These are phyloP conservation scores for Myxozyma monticola DNA, from an alignment of 805 yeast species.

Conservation along the genomic window DNA sequence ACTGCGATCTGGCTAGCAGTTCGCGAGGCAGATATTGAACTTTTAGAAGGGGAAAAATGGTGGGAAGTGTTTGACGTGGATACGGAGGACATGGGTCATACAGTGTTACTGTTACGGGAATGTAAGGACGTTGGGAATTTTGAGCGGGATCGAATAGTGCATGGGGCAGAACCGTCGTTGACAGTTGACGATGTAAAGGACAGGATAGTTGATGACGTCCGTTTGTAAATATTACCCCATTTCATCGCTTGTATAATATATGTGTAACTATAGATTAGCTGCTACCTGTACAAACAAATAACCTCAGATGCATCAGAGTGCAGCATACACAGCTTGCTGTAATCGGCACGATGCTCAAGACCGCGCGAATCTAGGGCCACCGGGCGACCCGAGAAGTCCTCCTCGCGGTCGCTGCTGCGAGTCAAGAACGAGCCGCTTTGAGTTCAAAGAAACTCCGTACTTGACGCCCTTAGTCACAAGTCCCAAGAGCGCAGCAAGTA, in stretches of 20 bases:
- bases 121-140: slow-evolving; percentile 31
- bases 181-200: slow-evolving; percentile 9
- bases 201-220: slow-evolving; percentile 11
- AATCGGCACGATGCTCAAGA: too few species aligned
- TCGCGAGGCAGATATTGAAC: slow-evolving; percentile 18
- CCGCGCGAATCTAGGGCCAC: too few species aligned
- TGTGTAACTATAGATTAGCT: too few species aligned
- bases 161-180: slow-evolving; percentile 2
- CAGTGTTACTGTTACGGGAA: slow-evolving; percentile 28
- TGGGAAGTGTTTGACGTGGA: slow-evolving; percentile 30
- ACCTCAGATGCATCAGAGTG: too few species aligned
- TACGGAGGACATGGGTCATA: slow-evolving; percentile 34
- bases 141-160: slow-evolving; percentile 12
- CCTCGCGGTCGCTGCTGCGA: neutral
- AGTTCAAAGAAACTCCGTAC: slow-evolving; percentile 26
- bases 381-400: too few species aligned
- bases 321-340: too few species aligned
- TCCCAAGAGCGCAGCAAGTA: slow-evolving; percentile 33
- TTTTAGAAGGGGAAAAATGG: slow-evolving; percentile 33
- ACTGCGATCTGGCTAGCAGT: slow-evolving; percentile 30
- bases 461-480: slow-evolving; percentile 33
- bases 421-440: slow-evolving; percentile 20
- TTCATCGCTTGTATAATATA: too few species aligned
- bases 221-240: too few species aligned
- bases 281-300: too few species aligned